Percentiles rank a stretch among this genome's conserved stretches.
Evolutionary conservation across 805 yeast species (phyloP).

Genomic region (Yamadazyma philogaea): DNA sequence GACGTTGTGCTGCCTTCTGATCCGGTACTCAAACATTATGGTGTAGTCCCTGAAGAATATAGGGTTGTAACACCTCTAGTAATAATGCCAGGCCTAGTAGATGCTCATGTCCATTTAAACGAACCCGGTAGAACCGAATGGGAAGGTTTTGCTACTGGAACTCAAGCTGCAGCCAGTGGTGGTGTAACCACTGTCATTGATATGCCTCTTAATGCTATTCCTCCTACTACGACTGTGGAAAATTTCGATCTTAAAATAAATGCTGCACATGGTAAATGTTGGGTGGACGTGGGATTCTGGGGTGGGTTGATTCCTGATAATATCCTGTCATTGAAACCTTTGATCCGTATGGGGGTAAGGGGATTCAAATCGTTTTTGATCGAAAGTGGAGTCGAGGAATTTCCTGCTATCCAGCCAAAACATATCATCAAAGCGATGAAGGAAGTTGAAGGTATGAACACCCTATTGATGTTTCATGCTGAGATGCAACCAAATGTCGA

Average conservation of each 20-base stretch:
- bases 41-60: slow-evolving; percentile 35
- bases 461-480: slow-evolving; percentile 89
- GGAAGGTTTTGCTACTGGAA: slow-evolving; percentile 98
- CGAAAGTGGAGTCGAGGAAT: slow-evolving; percentile 95
- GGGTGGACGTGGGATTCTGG: slow-evolving; percentile 97
- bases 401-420: slow-evolving; percentile 70
- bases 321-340: slow-evolving; percentile 63
- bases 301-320: slow-evolving; percentile 90
- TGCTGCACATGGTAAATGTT: slow-evolving; percentile 78
- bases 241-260: slow-evolving; percentile 71
- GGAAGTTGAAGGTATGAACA: slow-evolving; percentile 55
- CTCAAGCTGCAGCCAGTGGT: slow-evolving; percentile 91
- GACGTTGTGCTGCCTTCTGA: slow-evolving; percentile 36
- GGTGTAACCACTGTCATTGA: slow-evolving; percentile 95
- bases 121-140: slow-evolving; percentile 98
- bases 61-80: slow-evolving; percentile 59
- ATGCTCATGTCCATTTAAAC: slow-evolving; percentile 89
- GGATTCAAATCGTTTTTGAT: slow-evolving; percentile 93
- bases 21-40: slow-evolving; percentile 39
- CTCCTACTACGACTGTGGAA: slow-evolving; percentile 85
- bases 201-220: slow-evolving; percentile 95
- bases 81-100: slow-evolving; percentile 88
- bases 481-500: slow-evolving; percentile 62
- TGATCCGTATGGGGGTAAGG: slow-evolving; percentile 81
- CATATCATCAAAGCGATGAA: slow-evolving; percentile 69